Conservation (phyloP, 23 red algal species). For the Gracilariopsis chorda region DNA sequence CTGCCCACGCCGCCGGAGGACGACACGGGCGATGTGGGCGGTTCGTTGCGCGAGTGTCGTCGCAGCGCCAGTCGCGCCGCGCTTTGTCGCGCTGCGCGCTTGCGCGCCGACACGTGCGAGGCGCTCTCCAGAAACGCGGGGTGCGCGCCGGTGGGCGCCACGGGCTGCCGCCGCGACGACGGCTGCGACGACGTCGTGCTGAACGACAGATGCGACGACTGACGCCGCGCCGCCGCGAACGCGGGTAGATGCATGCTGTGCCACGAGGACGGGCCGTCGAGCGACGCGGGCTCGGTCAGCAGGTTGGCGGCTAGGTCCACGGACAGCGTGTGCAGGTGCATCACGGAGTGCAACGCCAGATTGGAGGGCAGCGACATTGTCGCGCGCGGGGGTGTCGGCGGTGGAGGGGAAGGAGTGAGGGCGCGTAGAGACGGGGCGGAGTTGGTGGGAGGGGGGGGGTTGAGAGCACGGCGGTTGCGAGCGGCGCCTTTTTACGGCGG, state of each 20-base stretch:
- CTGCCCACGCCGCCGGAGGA: too few species aligned
- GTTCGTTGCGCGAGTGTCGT: background rate
- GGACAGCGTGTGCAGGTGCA: slow-evolving; percentile 21
- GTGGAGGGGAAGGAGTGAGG: background rate
- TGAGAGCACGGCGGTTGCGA: background rate
- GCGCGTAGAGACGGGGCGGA: background rate
- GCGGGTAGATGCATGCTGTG: background rate
- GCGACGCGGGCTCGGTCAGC: background rate
- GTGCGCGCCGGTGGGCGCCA: too few species aligned
- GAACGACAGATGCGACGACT: background rate
- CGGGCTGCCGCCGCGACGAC: too few species aligned
- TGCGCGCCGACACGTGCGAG: background rate
- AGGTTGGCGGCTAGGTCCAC: slow-evolving; percentile 7
- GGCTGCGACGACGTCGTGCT: background rate
- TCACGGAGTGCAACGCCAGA: background rate
- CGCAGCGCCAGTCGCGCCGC: background rate
- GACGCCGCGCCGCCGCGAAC: background rate
- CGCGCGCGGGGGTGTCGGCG: background rate
- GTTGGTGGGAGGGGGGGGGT: background rate
- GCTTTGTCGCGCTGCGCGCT: background rate
- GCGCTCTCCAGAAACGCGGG: background rate
- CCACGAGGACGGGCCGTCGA: background rate
- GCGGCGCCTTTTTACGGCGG: background rate
- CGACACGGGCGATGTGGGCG: background rate
- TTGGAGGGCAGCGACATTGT: background rate